These are phyloP conservation scores for Globisporangium cederbergense DNA, from an alignment of 352 stramenopile genomes.

Conservation along the genomic window DNA sequence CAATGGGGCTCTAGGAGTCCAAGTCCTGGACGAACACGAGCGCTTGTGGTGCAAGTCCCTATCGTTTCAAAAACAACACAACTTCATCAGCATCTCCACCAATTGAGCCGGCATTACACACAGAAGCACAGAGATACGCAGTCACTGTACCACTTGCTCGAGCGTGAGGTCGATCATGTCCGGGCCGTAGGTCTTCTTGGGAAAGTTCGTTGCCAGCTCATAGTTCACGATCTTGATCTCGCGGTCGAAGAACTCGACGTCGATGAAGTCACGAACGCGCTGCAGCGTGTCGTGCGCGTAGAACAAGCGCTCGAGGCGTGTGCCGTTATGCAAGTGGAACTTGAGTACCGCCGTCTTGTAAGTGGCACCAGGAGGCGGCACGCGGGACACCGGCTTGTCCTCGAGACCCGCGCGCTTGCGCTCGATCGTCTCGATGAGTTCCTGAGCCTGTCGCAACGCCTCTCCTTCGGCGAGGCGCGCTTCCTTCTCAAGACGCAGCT, in stretches of 20 bases:
- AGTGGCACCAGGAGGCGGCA: slow-evolving; percentile 38
- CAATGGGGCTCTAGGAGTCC: slow-evolving; percentile 47
- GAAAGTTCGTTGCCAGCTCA: slow-evolving; percentile 84
- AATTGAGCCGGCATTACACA: not conserved
- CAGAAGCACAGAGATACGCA: not conserved
- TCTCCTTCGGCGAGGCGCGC: slow-evolving; percentile 22
- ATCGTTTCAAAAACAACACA: slow-evolving; percentile 6
- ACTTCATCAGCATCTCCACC: not conserved
- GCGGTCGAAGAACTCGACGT: slow-evolving; percentile 79
- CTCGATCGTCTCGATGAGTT: slow-evolving; percentile 43
- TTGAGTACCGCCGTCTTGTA: slow-evolving; percentile 77
- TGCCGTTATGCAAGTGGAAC: slow-evolving; percentile 81
- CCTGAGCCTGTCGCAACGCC: slow-evolving; percentile 27
- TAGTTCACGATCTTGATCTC: slow-evolving; percentile 75
- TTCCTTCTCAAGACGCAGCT: slow-evolving; percentile 13
- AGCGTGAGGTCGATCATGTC: slow-evolving; percentile 64
- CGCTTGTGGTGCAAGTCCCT: slow-evolving; percentile 71
- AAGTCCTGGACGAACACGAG: slow-evolving; percentile 83
- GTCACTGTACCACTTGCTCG: slow-evolving; percentile 52
- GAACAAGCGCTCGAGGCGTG: slow-evolving; percentile 73
- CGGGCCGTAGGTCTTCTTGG: slow-evolving; percentile 66
- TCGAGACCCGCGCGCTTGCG: slow-evolving; percentile 49
- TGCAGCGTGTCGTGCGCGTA: slow-evolving; percentile 78
- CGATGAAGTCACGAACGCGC: slow-evolving; percentile 74
- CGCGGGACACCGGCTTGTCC: slow-evolving; percentile 41